Evolutionary conservation across 768 basidiomycete species (phyloP).

Genomic region (Mycena alexandri): DNA sequence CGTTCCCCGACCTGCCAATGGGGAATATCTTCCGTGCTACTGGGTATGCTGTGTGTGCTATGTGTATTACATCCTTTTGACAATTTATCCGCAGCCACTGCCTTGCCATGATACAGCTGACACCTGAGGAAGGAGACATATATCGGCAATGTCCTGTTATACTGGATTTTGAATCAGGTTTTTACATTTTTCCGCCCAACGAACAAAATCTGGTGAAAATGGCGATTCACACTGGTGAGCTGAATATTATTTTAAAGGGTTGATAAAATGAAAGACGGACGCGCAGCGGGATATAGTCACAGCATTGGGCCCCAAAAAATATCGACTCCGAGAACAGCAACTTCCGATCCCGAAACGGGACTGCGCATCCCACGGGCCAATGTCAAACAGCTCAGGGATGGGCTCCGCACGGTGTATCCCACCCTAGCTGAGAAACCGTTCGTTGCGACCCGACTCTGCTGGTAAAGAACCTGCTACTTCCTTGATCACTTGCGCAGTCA

Average conservation of each 20-base stretch:
- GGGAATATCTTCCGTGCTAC: constrained; percentile 75
- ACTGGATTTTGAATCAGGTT: constrained; percentile 78
- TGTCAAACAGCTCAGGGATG: constrained; percentile 62
- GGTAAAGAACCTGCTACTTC: constrained; percentile 61
- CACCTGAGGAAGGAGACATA: constrained; percentile 69
- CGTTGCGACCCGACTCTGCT: constrained; percentile 84
- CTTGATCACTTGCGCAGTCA: constrained; percentile 19
- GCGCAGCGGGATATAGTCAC: constrained; percentile 73
- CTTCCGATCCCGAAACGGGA: constrained; percentile 69
- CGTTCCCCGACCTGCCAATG: constrained; percentile 73
- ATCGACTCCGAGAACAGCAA: constrained; percentile 84
- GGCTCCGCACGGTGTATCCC: constrained; percentile 76
- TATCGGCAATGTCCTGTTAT: constrained; percentile 79
- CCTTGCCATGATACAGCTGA: constrained; percentile 83
- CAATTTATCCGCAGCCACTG: constrained; percentile 68
- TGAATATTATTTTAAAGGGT: not conserved
- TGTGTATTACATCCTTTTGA: constrained; percentile 9
- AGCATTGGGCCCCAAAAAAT: constrained; percentile 52
- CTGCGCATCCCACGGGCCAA: constrained; percentile 74
- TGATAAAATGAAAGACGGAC: not conserved
- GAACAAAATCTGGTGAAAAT: constrained; percentile 79
- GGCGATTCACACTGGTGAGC: constrained; percentile 67
- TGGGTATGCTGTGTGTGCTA: constrained; percentile 65
- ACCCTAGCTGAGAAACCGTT: constrained; percentile 82
- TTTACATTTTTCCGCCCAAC: constrained; percentile 89